These are phyloP conservation scores for Spergularia azorica DNA, from an alignment of 179 eudicot genomes.

Conservation along the genomic window DNA sequence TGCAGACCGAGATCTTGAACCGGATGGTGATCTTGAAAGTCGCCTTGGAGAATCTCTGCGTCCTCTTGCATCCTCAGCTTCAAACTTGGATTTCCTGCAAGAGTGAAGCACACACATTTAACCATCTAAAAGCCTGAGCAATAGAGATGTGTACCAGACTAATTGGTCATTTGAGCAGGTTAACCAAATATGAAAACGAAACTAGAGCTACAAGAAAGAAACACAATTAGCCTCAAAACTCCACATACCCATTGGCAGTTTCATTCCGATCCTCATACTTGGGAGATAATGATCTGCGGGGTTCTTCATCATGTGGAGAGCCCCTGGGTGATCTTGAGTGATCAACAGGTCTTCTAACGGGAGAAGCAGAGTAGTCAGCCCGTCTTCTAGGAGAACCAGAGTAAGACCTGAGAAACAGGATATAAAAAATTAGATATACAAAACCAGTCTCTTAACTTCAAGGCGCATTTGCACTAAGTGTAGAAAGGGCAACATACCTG, in stretches of 20 bases:
- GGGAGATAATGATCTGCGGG: constrained; percentile 52
- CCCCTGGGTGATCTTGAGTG: constrained; percentile 47
- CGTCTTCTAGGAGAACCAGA: constrained; percentile 57
- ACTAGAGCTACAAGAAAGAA: neutral
- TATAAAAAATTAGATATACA: constrained; percentile 2
- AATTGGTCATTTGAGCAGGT: no score
- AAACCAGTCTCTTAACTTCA: neutral
- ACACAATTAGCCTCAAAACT: constrained; percentile 17
- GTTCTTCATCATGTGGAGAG: constrained; percentile 39
- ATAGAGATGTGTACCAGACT: neutral
- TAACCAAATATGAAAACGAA: no score
- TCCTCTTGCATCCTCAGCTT: constrained; percentile 40
- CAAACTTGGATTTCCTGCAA: constrained; percentile 45
- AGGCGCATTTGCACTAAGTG: neutral
- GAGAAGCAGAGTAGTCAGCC: constrained; percentile 53
- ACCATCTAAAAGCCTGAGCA: neutral
- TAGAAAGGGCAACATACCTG: constrained; percentile 32
- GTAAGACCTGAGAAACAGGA: constrained; percentile 41
- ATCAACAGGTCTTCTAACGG: constrained; percentile 48
- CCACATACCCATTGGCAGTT: constrained; percentile 43
- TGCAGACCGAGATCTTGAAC: constrained; percentile 64
- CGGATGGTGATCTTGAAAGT: constrained; percentile 57
- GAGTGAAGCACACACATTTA: neutral
- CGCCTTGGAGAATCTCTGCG: constrained; percentile 45
- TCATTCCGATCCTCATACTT: constrained; percentile 32